Conservation (phyloP, 23 red algal genomes). For the Gracilaria domingensis region DNA sequence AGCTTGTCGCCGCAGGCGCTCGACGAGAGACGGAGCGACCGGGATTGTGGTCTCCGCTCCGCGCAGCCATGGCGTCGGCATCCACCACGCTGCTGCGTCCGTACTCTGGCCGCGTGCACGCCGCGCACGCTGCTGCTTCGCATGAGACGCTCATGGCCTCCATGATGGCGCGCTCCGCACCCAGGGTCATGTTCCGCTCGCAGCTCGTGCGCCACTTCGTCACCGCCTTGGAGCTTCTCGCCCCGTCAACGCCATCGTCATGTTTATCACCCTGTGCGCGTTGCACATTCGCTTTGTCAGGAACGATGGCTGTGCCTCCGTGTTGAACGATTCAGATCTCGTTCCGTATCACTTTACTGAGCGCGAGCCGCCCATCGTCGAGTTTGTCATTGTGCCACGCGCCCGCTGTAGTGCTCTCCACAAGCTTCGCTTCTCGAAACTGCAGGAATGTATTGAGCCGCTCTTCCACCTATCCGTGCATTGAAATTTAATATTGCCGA, state of each 20-base stretch:
- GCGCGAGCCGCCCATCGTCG: conserved; percentile 25
- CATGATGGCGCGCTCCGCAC: conserved; percentile 69
- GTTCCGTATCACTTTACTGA: background rate
- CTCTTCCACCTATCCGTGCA: conserved; percentile 63
- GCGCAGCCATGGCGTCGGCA: conserved; percentile 14
- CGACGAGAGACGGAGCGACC: too few relatives aligned
- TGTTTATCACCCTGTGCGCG: conserved; percentile 65
- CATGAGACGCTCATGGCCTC: conserved; percentile 71
- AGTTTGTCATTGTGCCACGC: conserved; percentile 25
- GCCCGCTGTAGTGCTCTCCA: background rate
- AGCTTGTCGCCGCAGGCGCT: too few relatives aligned
- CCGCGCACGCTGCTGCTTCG: background rate
- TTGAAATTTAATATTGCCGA: too few relatives aligned
- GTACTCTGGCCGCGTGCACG: conserved; percentile 4
- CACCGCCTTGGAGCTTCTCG: conserved; percentile 50
- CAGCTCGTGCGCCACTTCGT: conserved; percentile 31
- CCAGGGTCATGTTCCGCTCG: conserved; percentile 49
- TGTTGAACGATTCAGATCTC: conserved; percentile 38
- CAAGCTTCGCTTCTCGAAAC: conserved; percentile 73
- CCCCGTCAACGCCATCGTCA: conserved; percentile 64
- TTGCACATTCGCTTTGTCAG: conserved; percentile 83
- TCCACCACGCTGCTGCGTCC: conserved; percentile 18
- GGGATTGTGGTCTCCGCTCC: too few relatives aligned
- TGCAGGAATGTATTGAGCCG: conserved; percentile 76
- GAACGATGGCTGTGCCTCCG: conserved; percentile 61